phyloP scores from a whole-genome alignment of 768 basidiomycete species.

The Kwoniella sp. region DNA sequence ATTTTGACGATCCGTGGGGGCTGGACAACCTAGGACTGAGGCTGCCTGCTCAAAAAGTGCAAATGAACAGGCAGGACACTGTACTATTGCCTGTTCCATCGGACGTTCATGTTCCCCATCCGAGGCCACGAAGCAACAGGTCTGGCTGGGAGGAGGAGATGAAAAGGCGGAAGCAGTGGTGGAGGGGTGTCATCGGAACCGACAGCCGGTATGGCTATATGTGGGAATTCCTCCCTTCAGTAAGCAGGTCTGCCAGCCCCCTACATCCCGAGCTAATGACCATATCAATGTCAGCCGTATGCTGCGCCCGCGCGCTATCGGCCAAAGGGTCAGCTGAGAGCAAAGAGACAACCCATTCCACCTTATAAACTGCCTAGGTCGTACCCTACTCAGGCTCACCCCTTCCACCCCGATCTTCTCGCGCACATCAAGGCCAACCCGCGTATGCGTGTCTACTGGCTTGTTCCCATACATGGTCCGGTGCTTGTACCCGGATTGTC shows the following conservation, averaged over 20 bases:
- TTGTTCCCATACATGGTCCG: constrained; percentile 41
- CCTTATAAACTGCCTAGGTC: constrained; percentile 5
- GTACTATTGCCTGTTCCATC: no score
- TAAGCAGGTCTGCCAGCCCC: no score
- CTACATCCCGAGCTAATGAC: background rate
- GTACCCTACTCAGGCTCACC: constrained; percentile 17
- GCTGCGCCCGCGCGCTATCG: background rate
- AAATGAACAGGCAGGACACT: no score
- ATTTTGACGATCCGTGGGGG: no score
- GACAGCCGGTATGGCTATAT: constrained; percentile 8
- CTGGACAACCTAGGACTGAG: no score
- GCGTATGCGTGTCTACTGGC: constrained; percentile 30
- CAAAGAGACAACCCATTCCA: constrained; percentile 1
- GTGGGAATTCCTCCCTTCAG: constrained; percentile 8
- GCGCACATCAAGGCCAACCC: constrained; percentile 20
- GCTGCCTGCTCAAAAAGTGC: no score
- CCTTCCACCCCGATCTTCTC: constrained; percentile 30
- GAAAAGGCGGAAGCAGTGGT: constrained; percentile 10
- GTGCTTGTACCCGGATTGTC: constrained; percentile 36
- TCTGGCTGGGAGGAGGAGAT: constrained; percentile 2
- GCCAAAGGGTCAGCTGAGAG: background rate
- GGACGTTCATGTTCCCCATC: no score
- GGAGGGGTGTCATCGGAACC: constrained; percentile 5
- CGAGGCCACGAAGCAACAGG: background rate
- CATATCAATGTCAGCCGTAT: background rate